A percentile compares a stretch with the other conserved stretches of the same genome.
phyloP scores from a whole-genome alignment of 306 rosid species.

The Coriaria nepalensis region DNA sequence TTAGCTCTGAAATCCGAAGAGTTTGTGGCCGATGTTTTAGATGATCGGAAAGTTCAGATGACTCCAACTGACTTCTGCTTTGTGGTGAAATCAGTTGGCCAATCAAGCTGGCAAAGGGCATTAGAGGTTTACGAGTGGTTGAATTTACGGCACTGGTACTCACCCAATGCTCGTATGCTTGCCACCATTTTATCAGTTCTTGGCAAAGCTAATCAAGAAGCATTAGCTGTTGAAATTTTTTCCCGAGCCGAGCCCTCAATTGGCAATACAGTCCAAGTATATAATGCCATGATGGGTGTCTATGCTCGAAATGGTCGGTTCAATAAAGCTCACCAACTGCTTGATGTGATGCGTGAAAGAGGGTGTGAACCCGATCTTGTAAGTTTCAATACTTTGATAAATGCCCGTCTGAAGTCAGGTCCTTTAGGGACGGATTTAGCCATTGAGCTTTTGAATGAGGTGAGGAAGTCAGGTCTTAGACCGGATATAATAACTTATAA shows the following conservation, averaged over 20 bases:
- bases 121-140: slow-evolving; percentile 90
- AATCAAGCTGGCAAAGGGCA: slow-evolving; percentile 61
- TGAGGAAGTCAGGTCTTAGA: slow-evolving; percentile 58
- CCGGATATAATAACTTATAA: slow-evolving; percentile 84
- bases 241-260: slow-evolving; percentile 35
- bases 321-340: slow-evolving; percentile 44
- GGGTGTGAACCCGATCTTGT: slow-evolving; percentile 81
- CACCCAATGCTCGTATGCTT: slow-evolving; percentile 85
- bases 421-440: slow-evolving; percentile 53
- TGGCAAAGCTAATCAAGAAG: slow-evolving; percentile 84
- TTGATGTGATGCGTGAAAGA: slow-evolving; percentile 54
- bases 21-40: slow-evolving; percentile 73
- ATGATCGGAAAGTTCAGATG: slow-evolving; percentile 62
- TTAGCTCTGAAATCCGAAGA: slow-evolving; percentile 51
- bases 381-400: slow-evolving; percentile 80
- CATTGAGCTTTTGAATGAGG: slow-evolving; percentile 53
- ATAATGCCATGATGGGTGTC: slow-evolving; percentile 92
- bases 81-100: slow-evolving; percentile 83
- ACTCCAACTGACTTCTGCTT: slow-evolving; percentile 84
- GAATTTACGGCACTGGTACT: slow-evolving; percentile 69
- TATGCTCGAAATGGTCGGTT: slow-evolving; percentile 64
- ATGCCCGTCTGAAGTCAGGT: slow-evolving; percentile 67
- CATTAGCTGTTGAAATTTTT: slow-evolving; percentile 69
- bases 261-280: slow-evolving; percentile 65
- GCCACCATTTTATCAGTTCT: slow-evolving; percentile 72